phyloP scores from a whole-genome alignment of 495 filamentous ascomycete species.

The Neurospora discreta region DNA sequence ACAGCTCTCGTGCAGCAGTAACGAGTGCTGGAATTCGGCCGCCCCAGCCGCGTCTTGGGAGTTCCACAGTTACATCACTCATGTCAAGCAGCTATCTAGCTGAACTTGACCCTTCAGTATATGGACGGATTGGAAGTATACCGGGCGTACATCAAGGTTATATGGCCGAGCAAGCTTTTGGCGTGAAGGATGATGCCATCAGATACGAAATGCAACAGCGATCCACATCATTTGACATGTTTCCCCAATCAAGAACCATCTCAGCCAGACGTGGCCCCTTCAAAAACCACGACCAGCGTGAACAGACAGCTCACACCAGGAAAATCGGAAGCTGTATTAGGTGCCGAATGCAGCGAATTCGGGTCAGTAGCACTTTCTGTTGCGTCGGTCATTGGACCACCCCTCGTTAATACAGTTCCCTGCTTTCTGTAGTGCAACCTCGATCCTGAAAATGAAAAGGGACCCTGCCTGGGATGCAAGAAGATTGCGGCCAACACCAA shows the following conservation, averaged over 20 bases:
- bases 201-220: slow-evolving; percentile 5
- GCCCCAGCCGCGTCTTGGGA: slow-evolving; percentile 1
- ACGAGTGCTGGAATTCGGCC: slow-evolving; percentile 3
- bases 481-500: slow-evolving; percentile 24
- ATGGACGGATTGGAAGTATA: slow-evolving; percentile 2
- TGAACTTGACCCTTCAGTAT: slow-evolving; percentile 4
- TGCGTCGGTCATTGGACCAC: background rate
- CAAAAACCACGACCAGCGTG: slow-evolving; percentile 30
- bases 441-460: slow-evolving; percentile 28
- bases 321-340: slow-evolving; percentile 41
- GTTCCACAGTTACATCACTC: background rate
- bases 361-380: slow-evolving; percentile 23
- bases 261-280: slow-evolving; percentile 38
- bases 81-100: slow-evolving; percentile 2
- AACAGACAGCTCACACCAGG: slow-evolving; percentile 38
- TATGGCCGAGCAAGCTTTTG: slow-evolving; percentile 1
- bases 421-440: slow-evolving; percentile 29
- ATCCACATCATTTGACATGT: slow-evolving; percentile 6
- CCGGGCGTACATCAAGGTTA: slow-evolving; percentile 3
- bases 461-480: slow-evolving; percentile 37
- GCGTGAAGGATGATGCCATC: slow-evolving; percentile 7
- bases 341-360: slow-evolving; percentile 44
- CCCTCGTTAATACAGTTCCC: slow-evolving; percentile 2
- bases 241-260: slow-evolving; percentile 9
- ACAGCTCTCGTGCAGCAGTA: background rate